phyloP scores from a whole-genome alignment of 75 land plant genomes.

The Selaginella moellendorffii region DNA sequence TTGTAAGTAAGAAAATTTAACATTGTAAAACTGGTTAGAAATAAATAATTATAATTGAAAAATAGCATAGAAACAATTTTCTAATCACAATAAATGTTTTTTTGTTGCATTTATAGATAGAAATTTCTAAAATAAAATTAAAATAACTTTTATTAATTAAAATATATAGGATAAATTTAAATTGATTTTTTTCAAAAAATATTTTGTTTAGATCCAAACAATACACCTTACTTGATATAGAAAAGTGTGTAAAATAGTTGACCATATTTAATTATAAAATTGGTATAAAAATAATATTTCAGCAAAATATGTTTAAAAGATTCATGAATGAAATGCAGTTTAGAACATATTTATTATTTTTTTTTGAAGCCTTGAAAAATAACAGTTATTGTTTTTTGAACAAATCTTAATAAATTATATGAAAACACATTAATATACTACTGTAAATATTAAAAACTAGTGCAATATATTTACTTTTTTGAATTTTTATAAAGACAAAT shows the following conservation, averaged over 20 bases:
- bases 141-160: neutral
- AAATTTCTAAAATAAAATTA: neutral
- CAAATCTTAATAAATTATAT: neutral
- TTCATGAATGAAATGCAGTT: neutral
- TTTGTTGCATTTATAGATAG: neutral
- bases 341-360: neutral
- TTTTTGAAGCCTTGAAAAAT: neutral
- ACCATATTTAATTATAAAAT: too few relatives aligned
- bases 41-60: neutral
- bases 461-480: too few relatives aligned
- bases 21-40: neutral
- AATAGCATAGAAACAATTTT: neutral
- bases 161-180: too few relatives aligned
- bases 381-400: neutral
- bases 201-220: too few relatives aligned
- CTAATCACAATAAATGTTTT: neutral
- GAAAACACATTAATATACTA: neutral
- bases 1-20: neutral
- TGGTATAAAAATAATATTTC: too few relatives aligned
- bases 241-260: too few relatives aligned
- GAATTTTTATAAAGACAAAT: too few relatives aligned
- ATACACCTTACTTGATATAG: too few relatives aligned
- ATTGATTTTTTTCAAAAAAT: too few relatives aligned
- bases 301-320: neutral
- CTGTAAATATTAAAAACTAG: neutral